phyloP scores from a whole-genome alignment of 2,329 filamentous ascomycete genomes.

The Parafenestella ontariensis region DNA sequence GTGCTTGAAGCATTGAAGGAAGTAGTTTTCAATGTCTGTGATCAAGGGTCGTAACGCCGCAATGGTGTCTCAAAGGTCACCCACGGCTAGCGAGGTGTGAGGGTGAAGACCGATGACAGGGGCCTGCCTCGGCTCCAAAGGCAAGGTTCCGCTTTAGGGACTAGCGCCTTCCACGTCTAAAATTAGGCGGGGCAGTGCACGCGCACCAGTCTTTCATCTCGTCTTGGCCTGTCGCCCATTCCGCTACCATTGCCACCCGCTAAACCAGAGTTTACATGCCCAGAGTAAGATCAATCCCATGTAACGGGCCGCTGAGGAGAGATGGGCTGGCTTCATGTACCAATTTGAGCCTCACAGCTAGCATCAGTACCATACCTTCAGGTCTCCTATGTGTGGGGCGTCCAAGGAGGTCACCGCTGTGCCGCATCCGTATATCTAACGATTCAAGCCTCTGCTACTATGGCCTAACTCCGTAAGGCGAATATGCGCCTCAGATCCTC shows the following conservation, averaged over 20 bases:
- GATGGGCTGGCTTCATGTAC: slow-evolving; percentile 17
- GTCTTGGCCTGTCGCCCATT: slow-evolving; percentile 23
- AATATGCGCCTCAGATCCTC: slow-evolving; percentile 30
- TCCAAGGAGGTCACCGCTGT: slow-evolving; percentile 27
- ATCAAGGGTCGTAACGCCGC: slow-evolving; percentile 4
- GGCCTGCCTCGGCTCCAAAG: slow-evolving; percentile 20
- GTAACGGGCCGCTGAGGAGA: slow-evolving; percentile 23
- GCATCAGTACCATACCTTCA: slow-evolving; percentile 20
- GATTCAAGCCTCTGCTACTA: too few relatives aligned
- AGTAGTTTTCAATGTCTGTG: slow-evolving; percentile 6
- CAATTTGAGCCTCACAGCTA: slow-evolving; percentile 20
- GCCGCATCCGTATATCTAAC: too few relatives aligned
- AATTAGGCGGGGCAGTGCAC: slow-evolving; percentile 42
- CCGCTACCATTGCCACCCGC: slow-evolving; percentile 27
- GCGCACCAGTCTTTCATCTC: slow-evolving; percentile 18
- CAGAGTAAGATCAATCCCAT: slow-evolving; percentile 7
- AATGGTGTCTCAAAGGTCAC: not conserved
- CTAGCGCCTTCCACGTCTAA: slow-evolving; percentile 26
- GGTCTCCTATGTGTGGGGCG: slow-evolving; percentile 24
- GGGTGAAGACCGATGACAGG: slow-evolving; percentile 10
- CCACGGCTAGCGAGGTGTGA: slow-evolving; percentile 1
- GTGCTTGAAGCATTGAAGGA: slow-evolving; percentile 4
- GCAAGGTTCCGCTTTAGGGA: slow-evolving; percentile 6
- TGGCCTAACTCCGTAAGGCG: slow-evolving; percentile 29
- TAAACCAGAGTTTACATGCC: slow-evolving; percentile 7